A percentile compares a stretch with the other conserved stretches of the same genome.
Evolutionary conservation across 2,329 filamentous ascomycete species (phyloP).

Genomic region (Emmonsiellopsis sp.): DNA sequence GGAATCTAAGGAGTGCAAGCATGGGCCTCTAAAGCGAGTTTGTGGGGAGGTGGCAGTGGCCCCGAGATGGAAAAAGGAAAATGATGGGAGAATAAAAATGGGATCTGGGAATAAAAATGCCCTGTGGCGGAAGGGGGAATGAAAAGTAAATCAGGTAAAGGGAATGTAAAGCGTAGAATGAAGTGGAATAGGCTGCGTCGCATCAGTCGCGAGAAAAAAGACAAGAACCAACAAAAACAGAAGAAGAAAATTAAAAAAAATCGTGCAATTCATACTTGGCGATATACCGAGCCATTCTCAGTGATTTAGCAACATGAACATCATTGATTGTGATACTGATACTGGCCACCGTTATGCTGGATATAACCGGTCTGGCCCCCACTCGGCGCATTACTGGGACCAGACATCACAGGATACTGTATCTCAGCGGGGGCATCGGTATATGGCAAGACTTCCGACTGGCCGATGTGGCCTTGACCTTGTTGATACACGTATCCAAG

Average conservation of each 20-base stretch:
- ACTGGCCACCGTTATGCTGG: not conserved
- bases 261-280: too few species aligned
- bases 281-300: too few species aligned
- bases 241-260: too few species aligned
- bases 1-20: too few species aligned
- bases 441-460: not conserved
- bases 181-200: not conserved
- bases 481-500: constrained; percentile 1
- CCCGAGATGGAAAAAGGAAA: too few species aligned
- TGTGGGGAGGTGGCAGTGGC: too few species aligned
- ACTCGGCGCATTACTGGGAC: not conserved
- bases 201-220: not conserved
- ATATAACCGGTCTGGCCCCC: not conserved
- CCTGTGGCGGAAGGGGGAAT: too few species aligned
- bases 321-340: constrained; percentile 5
- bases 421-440: not conserved
- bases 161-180: not conserved
- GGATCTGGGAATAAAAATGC: too few species aligned
- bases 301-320: not conserved
- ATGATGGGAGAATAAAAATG: too few species aligned
- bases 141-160: too few species aligned
- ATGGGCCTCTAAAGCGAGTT: too few species aligned
- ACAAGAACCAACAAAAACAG: not conserved
- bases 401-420: not conserved
- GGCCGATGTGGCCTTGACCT: not conserved